These are phyloP conservation scores for Lentinula aciculospora DNA, from an alignment of 768 basidiomycete genomes.

Conservation along the genomic window DNA sequence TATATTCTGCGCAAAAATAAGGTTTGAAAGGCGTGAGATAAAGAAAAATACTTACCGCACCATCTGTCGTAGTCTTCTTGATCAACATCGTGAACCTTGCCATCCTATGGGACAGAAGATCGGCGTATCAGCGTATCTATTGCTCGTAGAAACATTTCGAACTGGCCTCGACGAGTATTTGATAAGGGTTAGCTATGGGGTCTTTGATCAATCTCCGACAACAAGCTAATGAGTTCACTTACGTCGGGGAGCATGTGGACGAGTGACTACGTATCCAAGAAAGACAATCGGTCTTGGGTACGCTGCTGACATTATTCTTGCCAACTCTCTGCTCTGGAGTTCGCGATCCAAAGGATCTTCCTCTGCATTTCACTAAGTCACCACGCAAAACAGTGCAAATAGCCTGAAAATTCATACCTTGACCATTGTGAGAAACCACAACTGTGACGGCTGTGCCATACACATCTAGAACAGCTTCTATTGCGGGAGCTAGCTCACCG, in stretches of 20 bases:
- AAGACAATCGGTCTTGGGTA: constrained; percentile 74
- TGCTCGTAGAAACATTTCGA: background rate
- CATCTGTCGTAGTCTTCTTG: constrained; percentile 65
- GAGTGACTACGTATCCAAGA: constrained; percentile 77
- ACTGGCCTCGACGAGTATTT: constrained; percentile 50
- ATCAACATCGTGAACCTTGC: constrained; percentile 76
- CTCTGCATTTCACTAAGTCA: constrained; percentile 39
- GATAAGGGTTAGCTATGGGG: constrained; percentile 63
- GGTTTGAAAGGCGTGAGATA: background rate
- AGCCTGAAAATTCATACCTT: constrained; percentile 43
- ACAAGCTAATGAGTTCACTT: constrained; percentile 19
- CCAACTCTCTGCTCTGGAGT: constrained; percentile 76
- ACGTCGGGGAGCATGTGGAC: constrained; percentile 61
- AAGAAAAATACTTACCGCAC: constrained; percentile 25
- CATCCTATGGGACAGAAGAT: constrained; percentile 35
- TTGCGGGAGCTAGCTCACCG: constrained; percentile 86
- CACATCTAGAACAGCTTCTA: constrained; percentile 78
- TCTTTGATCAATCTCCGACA: constrained; percentile 3
- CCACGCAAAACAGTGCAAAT: no score
- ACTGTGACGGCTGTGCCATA: constrained; percentile 76
- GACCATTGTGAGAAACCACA: constrained; percentile 88
- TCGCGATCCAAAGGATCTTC: constrained; percentile 87
- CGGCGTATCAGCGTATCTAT: background rate
- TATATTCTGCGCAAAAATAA: constrained; percentile 55
- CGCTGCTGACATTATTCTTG: constrained; percentile 65